phyloP scores from a whole-genome alignment of 495 filamentous ascomycete genomes.

The Penicillium roqueforti region DNA sequence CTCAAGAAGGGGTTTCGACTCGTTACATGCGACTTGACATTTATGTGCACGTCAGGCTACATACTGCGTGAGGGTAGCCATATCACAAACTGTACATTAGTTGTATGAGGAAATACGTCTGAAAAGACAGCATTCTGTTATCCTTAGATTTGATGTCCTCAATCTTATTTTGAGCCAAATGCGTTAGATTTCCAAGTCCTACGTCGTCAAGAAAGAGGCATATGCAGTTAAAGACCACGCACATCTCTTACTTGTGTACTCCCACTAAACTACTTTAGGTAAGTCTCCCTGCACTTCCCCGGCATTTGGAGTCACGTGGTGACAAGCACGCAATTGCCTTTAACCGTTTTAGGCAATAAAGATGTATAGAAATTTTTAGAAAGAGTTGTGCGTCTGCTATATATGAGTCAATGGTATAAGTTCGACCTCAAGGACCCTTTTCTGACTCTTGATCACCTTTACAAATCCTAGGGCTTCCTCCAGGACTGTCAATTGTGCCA shows the following conservation, averaged over 20 bases:
- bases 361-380: conserved; percentile 20
- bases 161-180: background rate
- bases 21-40: background rate
- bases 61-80: no score
- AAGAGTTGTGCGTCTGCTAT: background rate
- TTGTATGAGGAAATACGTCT: no score
- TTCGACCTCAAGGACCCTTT: no score
- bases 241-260: background rate
- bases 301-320: background rate
- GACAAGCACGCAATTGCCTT: conserved; percentile 6
- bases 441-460: background rate
- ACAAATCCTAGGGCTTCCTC: background rate
- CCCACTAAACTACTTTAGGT: background rate
- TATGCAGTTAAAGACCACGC: background rate
- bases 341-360: conserved; percentile 6
- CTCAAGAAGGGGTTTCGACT: background rate
- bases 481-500: background rate
- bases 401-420: background rate
- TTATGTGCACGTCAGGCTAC: background rate
- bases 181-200: no score
- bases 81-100: no score
- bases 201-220: no score
- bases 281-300: background rate
- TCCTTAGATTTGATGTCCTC: background rate
- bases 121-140: no score